These are phyloP conservation scores for Alternaria ventricosa DNA, from an alignment of 2,329 filamentous ascomycete genomes.

Conservation along the genomic window DNA sequence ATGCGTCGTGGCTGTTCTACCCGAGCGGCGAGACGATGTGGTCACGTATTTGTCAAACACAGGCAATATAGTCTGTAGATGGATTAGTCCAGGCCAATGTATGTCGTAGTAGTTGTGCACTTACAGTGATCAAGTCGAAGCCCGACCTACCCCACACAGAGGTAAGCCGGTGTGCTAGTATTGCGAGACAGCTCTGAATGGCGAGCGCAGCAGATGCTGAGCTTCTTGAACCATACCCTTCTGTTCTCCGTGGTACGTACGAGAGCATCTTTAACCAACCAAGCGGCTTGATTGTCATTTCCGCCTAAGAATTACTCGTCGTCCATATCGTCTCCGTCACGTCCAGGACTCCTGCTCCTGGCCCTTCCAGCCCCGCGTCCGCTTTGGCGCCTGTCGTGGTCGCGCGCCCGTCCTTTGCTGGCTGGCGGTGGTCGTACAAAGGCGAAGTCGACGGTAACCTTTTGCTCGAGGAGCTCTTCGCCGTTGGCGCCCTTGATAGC, in stretches of 20 bases:
- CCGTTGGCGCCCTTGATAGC: conserved; percentile 81
- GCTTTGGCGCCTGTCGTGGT: conserved; percentile 40
- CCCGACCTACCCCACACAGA: conserved; percentile 17
- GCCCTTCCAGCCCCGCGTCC: conserved; percentile 43
- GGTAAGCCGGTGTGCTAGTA: conserved; percentile 25
- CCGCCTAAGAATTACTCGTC: conserved; percentile 13
- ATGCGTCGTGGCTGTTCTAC: background rate
- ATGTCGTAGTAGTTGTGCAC: background rate
- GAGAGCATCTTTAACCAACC: background rate
- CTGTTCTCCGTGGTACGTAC: background rate
- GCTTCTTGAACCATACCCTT: background rate
- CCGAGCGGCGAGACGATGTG: background rate
- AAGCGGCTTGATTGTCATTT: background rate
- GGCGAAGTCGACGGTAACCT: conserved; percentile 80
- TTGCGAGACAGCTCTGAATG: background rate
- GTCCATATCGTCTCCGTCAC: conserved; percentile 44
- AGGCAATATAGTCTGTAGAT: background rate
- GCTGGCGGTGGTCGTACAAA: conserved; percentile 77
- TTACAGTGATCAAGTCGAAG: conserved; percentile 19
- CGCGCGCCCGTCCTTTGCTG: conserved; percentile 56
- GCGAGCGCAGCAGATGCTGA: background rate
- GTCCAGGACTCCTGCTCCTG: conserved; percentile 54
- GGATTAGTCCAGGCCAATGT: background rate
- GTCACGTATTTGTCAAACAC: background rate
- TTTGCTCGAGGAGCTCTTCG: conserved; percentile 81